Conservation (phyloP, 257 asterid genomes). For the Prunella vulgaris region DNA sequence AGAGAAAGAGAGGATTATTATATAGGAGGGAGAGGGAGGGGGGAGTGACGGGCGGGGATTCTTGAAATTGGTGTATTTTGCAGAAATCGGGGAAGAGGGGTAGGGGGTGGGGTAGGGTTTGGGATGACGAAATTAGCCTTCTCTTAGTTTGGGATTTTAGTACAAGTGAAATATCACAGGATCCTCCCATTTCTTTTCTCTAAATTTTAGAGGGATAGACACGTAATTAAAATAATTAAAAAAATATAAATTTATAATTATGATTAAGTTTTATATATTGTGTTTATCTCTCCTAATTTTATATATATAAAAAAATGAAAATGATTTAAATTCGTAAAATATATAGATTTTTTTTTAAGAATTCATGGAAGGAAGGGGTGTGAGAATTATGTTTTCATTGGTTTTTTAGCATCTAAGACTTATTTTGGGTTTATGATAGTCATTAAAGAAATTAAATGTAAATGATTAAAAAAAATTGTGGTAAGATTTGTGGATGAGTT, state of each 20-base stretch:
- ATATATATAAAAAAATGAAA: too few relatives aligned
- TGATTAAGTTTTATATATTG: too few relatives aligned
- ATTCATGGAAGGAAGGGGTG: too few relatives aligned
- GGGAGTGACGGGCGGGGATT: conserved; percentile 26
- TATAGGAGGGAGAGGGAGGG: conserved; percentile 3
- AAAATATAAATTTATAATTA: too few relatives aligned
- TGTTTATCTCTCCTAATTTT: too few relatives aligned
- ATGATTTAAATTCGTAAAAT: too few relatives aligned
- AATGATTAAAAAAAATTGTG: background rate
- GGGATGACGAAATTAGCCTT: conserved; percentile 22
- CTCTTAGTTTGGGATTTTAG: background rate
- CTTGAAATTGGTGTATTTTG: conserved; percentile 23
- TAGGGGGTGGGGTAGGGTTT: conserved; percentile 23
- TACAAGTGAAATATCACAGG: background rate
- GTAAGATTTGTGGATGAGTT: background rate
- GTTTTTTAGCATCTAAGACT: too few relatives aligned
- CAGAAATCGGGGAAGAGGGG: conserved; percentile 21
- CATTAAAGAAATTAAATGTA: background rate
- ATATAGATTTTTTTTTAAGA: too few relatives aligned
- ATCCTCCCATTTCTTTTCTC: background rate
- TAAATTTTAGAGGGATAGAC: too few relatives aligned
- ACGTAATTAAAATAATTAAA: too few relatives aligned
- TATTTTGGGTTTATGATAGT: too few relatives aligned
- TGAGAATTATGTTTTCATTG: too few relatives aligned
- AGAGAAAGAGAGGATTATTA: conserved; percentile 3